Evolutionary conservation across 1,284 basidiomycete species (phyloP).

Genomic region (Stygiomarasmius scandens): DNA sequence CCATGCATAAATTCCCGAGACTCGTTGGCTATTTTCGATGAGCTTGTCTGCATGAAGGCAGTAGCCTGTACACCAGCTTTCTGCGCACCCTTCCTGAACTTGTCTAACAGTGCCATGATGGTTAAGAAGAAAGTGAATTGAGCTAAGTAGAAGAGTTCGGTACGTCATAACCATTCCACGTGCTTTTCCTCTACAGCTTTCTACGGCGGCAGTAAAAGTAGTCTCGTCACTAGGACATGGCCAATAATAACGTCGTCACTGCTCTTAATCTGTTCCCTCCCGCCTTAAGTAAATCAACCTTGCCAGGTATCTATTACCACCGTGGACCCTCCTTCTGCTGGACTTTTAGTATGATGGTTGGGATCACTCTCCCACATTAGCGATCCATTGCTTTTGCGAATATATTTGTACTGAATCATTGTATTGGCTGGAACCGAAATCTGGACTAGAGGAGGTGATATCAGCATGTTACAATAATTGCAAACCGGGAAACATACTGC

Average conservation of each 20-base stretch:
- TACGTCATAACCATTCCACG: not conserved
- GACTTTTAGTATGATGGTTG: slow-evolving; percentile 49
- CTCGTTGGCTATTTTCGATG: slow-evolving; percentile 68
- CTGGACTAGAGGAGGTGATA: no score
- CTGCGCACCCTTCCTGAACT: slow-evolving; percentile 78
- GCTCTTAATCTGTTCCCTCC: no score
- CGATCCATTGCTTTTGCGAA: slow-evolving; percentile 56
- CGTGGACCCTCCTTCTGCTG: slow-evolving; percentile 14
- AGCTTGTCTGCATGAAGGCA: slow-evolving; percentile 69
- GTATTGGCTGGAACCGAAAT: slow-evolving; percentile 57
- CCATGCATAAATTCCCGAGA: slow-evolving; percentile 79
- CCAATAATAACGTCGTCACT: no score
- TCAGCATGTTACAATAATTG: not conserved
- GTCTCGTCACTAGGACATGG: no score
- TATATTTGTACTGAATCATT: slow-evolving; percentile 69
- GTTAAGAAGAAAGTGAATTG: not conserved
- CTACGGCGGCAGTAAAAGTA: no score
- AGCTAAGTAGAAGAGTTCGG: not conserved
- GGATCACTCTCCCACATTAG: slow-evolving; percentile 67
- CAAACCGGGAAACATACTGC: slow-evolving; percentile 46
- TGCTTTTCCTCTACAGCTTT: not conserved
- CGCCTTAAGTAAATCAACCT: not conserved
- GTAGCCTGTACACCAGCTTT: slow-evolving; percentile 82
- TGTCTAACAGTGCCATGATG: slow-evolving; percentile 67
- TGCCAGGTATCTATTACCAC: slow-evolving; percentile 1